Percentiles rank a stretch among this genome's conserved stretches.
Conservation (phyloP, 371 early-diverging fungal species). For the Saksenaea vasiformis region DNA sequence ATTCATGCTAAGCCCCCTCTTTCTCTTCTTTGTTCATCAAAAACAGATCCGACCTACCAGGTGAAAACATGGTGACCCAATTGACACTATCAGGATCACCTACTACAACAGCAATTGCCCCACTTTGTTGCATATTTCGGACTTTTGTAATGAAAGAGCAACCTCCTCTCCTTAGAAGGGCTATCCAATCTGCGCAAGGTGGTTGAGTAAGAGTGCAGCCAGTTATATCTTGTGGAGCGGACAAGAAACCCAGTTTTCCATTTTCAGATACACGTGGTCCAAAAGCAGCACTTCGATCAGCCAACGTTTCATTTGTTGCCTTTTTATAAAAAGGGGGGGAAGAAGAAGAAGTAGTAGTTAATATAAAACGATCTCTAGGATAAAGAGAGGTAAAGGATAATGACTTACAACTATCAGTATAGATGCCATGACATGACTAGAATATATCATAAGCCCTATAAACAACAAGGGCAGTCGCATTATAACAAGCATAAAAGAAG, state of each 20-base stretch:
- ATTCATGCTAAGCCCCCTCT: neutral
- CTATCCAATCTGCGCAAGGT: constrained; percentile 67
- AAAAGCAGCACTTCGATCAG: constrained; percentile 65
- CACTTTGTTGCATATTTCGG: constrained; percentile 83
- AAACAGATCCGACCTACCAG: constrained; percentile 45
- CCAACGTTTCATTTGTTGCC: constrained; percentile 58
- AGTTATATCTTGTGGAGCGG: constrained; percentile 38
- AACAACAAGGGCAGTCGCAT: constrained; percentile 12
- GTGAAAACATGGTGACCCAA: constrained; percentile 90
- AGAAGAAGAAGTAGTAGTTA: constrained; percentile 20
- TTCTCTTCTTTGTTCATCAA: neutral
- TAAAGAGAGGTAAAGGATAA: constrained; percentile 6
- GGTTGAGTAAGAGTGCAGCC: constrained; percentile 42
- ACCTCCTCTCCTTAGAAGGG: constrained; percentile 80
- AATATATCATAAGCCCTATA: neutral
- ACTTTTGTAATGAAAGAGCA: constrained; percentile 90
- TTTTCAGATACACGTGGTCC: constrained; percentile 63
- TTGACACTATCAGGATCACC: constrained; percentile 75
- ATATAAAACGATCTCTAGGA: no score
- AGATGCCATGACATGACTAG: constrained; percentile 12
- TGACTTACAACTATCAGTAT: constrained; percentile 28
- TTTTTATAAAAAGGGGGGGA: constrained; percentile 20
- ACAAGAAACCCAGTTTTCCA: constrained; percentile 54
- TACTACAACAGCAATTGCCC: constrained; percentile 87
- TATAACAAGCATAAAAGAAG: constrained; percentile 11